Conservation (phyloP, 495 filamentous ascomycete species). For the Peziza echinospora region DNA sequence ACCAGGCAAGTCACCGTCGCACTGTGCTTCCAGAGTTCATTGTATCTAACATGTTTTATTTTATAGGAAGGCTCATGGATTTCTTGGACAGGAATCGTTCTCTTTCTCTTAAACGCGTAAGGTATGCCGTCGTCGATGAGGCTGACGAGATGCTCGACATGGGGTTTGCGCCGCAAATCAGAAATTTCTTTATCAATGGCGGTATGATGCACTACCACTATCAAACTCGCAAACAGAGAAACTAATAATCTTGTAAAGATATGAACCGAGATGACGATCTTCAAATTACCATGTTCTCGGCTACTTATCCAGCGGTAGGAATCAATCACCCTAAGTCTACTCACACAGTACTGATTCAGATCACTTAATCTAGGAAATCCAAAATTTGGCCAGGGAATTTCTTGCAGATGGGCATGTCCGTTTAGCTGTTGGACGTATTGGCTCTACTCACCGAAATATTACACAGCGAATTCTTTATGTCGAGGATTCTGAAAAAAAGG, state of each 20-base stretch:
- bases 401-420: conserved; percentile 50
- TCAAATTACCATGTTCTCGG: conserved; percentile 81
- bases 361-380: conserved; percentile 28
- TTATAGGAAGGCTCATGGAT: conserved; percentile 61
- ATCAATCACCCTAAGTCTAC: not conserved
- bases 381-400: conserved; percentile 51
- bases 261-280: conserved; percentile 61
- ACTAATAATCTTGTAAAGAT: too few relatives aligned
- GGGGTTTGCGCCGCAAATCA: conserved; percentile 24
- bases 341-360: not conserved
- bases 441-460: conserved; percentile 58
- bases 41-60: too few relatives aligned
- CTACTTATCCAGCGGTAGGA: conserved; percentile 40
- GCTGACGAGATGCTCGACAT: conserved; percentile 71
- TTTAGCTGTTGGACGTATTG: conserved; percentile 66
- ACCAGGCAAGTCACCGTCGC: too few relatives aligned
- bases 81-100: conserved; percentile 48
- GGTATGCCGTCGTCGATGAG: conserved; percentile 77
- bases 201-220: too few relatives aligned
- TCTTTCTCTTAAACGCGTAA: conserved; percentile 46
- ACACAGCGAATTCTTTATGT: conserved; percentile 47
- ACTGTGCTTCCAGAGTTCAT: too few relatives aligned
- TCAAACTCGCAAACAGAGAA: too few relatives aligned
- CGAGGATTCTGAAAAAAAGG: conserved; percentile 38
- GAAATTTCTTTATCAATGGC: conserved; percentile 13